Conservation (phyloP, 768 basidiomycete genomes). For the Hericium erinaceus region DNA sequence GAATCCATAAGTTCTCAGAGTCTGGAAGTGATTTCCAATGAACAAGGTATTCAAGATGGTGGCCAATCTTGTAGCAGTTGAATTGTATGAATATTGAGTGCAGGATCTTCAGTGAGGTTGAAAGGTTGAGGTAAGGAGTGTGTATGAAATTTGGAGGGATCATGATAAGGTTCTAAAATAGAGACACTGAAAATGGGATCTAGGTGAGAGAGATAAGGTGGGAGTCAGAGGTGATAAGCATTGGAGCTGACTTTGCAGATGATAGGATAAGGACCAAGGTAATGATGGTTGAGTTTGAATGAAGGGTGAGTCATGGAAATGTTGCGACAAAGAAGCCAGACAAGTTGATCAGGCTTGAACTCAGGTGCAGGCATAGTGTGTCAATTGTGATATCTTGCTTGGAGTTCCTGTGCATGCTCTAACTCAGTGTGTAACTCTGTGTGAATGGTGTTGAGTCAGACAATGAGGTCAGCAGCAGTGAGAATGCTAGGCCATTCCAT, state of each 20-base stretch:
- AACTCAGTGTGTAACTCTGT: slow-evolving; percentile 11
- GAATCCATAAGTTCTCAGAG: slow-evolving; percentile 27
- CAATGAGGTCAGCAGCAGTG: slow-evolving; percentile 2
- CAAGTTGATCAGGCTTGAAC: slow-evolving; percentile 7
- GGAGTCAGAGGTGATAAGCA: slow-evolving; percentile 24
- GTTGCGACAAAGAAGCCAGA: slow-evolving; percentile 14
- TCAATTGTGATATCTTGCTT: slow-evolving; percentile 4
- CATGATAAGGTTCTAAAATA: slow-evolving; percentile 19
- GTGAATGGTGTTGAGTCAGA: slow-evolving; percentile 7
- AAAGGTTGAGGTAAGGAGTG: slow-evolving; percentile 24
- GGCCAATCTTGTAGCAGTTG: slow-evolving; percentile 23
- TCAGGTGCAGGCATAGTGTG: slow-evolving; percentile 3
- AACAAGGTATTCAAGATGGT: slow-evolving; percentile 27
- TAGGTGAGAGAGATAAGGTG: slow-evolving; percentile 22
- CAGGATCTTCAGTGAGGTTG: slow-evolving; percentile 7
- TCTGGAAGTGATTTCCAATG: slow-evolving; percentile 18
- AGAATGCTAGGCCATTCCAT: slow-evolving; percentile 19
- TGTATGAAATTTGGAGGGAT: slow-evolving; percentile 26
- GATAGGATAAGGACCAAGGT: slow-evolving; percentile 1
- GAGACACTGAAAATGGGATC: slow-evolving; percentile 32
- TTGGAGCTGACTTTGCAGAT: slow-evolving; percentile 9
- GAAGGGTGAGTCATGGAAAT: neutral
- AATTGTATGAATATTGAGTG: neutral
- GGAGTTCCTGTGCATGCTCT: slow-evolving; percentile 6
- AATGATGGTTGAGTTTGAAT: neutral